A percentile compares a stretch with the other conserved stretches of the same genome.
Conservation (phyloP, 2,329 filamentous ascomycete genomes). For the Pseudogymnoascus sp. region DNA sequence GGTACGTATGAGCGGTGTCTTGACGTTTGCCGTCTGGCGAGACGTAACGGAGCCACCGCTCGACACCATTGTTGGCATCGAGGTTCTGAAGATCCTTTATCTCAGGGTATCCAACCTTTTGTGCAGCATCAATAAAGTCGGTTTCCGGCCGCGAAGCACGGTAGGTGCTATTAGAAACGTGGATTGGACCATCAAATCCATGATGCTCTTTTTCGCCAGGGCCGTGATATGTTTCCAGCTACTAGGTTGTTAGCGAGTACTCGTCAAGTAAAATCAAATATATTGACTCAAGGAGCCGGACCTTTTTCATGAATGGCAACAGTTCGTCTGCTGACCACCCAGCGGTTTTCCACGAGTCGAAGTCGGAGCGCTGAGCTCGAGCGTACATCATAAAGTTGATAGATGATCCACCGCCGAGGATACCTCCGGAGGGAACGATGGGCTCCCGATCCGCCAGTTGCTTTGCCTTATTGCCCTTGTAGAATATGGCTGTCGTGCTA, state of each 20-base stretch:
- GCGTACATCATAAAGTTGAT: conserved; percentile 51
- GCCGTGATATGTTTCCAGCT: conserved; percentile 29
- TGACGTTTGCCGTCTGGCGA: conserved; percentile 52
- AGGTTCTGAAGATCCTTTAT: conserved; percentile 48
- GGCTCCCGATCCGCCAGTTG: conserved; percentile 37
- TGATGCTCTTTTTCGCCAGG: conserved; percentile 35
- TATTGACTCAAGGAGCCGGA: conserved; percentile 27
- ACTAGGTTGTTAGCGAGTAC: background rate
- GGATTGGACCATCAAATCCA: conserved; percentile 47
- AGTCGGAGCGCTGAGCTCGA: conserved; percentile 39
- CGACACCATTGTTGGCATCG: conserved; percentile 25
- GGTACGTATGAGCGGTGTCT: conserved; percentile 70
- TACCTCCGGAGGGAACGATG: conserved; percentile 36
- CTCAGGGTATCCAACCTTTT: conserved; percentile 42
- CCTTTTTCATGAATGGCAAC: conserved; percentile 46
- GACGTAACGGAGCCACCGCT: background rate
- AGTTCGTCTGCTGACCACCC: conserved; percentile 49
- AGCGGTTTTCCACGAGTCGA: conserved; percentile 44
- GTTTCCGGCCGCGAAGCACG: conserved; percentile 34
- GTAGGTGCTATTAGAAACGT: conserved; percentile 46
- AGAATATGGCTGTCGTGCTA: conserved; percentile 39
- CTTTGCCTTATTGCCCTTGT: conserved; percentile 35
- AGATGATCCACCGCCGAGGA: conserved; percentile 56
- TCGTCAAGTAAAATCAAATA: background rate
- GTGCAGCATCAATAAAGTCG: conserved; percentile 43